Conservation (phyloP, 139 green algal species). For the Chlorella sp. region DNA sequence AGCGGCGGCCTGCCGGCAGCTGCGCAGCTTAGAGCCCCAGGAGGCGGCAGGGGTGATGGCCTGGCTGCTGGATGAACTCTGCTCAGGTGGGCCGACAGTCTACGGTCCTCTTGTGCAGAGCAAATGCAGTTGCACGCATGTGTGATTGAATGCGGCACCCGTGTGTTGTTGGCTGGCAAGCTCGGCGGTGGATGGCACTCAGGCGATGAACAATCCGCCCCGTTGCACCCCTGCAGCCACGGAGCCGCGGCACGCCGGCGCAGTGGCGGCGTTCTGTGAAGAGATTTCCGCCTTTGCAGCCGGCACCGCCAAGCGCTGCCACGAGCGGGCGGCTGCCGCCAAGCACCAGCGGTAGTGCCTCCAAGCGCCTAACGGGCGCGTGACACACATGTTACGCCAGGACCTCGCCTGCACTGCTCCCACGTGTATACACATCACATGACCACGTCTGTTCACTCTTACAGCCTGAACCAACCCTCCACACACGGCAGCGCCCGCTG, state of each 20-base stretch:
- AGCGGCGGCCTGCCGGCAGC: constrained; percentile 14
- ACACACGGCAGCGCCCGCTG: no score
- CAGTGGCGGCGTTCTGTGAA: constrained; percentile 12
- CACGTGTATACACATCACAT: no score
- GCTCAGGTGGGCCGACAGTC: background rate
- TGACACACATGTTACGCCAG: no score
- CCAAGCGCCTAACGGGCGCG: no score
- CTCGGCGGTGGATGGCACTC: no score
- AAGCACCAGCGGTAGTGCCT: background rate
- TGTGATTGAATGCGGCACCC: no score
- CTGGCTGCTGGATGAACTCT: constrained; percentile 31
- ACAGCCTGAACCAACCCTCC: no score
- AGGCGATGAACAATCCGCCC: background rate
- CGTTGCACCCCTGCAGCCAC: background rate
- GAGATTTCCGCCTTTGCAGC: constrained; percentile 10
- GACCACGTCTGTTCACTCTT: no score
- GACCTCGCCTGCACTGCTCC: no score
- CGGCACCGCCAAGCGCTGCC: constrained; percentile 18
- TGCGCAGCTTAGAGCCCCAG: constrained; percentile 10
- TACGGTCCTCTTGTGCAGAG: no score
- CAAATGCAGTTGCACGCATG: no score
- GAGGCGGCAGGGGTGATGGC: constrained; percentile 22
- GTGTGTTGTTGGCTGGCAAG: background rate
- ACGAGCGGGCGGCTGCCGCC: background rate
- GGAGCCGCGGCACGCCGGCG: background rate